Base-by-base conservation (phyloP, 2,329 filamentous ascomycete species). In the Aspergillus versicolor region DNA sequence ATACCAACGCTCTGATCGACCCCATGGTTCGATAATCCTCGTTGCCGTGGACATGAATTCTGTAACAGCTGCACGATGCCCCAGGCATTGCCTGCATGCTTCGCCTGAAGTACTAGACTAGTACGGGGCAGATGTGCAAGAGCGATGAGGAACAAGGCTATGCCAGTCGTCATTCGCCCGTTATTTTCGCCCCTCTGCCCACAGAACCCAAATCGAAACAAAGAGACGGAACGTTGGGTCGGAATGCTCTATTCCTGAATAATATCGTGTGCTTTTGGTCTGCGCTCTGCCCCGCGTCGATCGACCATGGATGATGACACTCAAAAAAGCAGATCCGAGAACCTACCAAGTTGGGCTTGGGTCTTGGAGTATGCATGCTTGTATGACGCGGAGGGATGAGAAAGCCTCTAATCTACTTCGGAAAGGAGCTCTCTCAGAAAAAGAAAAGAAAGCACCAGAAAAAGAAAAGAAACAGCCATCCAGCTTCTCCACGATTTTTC, bases 1-100 rank as follows among this genome's bases (percentile, higher is more conserved):
- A 57, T 54, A 50, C 50, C 50, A 54, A 54, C 45, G 55, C 55
- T 54, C 55, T 54, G 50, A 57, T 57, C 55, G 50, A 49, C 50
- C 55, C 50, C 55, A 57, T 57, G 55, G 55, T 57, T 57, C 50
- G 43, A 40, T 41, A 24, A 30, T 24, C 50, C 50, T 52, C 42
- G 8, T 52, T 53, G 49, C 32, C 46, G 50, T 57, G 55, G 55
- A 34, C 50, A 46, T 38, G 45, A 44, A 32, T 44, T 43, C 38
- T 43, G 34, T 44, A 46, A 50, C 38, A 50, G 40, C 44, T 57
- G 50, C 43, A 48, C 21, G 42, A 42, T 53, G 55, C 38, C 34
- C 42, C 40, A 42, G 30, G 37, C 44, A 48, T 54, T 41, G 49
- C 51, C 48, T 50, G 44, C 44, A 57, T 57, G 34, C 47, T 48